Evolutionary conservation across 257 asterid genomes (phyloP), one percentile per base, ranked within the genome.

Genomic region (Penstemon newberryi): DNA sequence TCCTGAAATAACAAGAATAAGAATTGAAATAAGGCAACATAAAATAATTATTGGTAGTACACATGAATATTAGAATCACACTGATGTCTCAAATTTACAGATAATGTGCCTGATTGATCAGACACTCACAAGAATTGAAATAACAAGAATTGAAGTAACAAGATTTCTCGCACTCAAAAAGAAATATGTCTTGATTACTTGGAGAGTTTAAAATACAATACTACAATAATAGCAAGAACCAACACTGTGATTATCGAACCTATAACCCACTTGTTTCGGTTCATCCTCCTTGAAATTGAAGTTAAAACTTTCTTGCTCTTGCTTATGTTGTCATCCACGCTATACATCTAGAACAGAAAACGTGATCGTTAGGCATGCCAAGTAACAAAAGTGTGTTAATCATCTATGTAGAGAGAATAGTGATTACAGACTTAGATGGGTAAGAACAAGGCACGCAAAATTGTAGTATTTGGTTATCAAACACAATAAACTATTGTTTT

Each of bases 241-340:
- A 90, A 85, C 10, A 82, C 75, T 1, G 85, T 60, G 63, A 87
- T 15, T 76, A 85, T 60, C 56, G 73, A 60, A 60, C 91, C 86
- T 4, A 87, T 85, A 5, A 84, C 60, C 76, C 89, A 90, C 84
- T 87, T 90, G 89, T 90, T 87, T 51, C 84, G 79, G 71, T 75
- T 69, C 91, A 90, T 84, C 87, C 95, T 87, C 79, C 84, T 84
- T 6, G 88, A 69, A 12, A 90, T 90, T 81, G 75, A 71, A 7
- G 78, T 78, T 75, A 90, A 60, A 7, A 87, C 77, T 66, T 49
- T 90, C 77, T 66, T 84, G 85, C 93, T 87, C 74, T 89, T 69
- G 77, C 88, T 60, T 40, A 87, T 45, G 78, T 90, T 87, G 73
- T 85, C 89, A 51, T 90, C 93, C 47, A 87, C 93, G 2, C 91